Base-by-base conservation (phyloP, 208 protist genomes). In the Wallacemonas sp. region DNA sequence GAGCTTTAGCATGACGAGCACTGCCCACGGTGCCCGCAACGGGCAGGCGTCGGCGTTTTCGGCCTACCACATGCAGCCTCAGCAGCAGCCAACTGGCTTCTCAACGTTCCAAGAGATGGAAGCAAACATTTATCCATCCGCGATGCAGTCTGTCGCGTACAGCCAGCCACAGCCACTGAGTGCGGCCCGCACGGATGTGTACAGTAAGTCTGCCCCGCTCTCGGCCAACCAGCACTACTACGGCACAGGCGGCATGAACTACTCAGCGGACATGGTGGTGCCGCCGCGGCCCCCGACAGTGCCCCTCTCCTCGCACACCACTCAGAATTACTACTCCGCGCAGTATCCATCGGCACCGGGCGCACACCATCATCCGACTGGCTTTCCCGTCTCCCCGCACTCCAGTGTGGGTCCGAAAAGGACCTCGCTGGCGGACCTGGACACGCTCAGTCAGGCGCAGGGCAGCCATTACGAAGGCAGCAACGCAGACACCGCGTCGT, bases 211-310 rank as follows among this genome's bases (percentile, higher is more conserved):
- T 6, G 29, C 30, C 30, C 50, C 50, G 30, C 33, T 57, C 6
- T 57, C 50, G 15, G 26, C 50, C 3, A 57, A 57, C 19, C 50
- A 57, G 30, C 50, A 57, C 4, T 57, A 57, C 50, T 57, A 57
- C 32, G 50, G 50, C 32, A 32, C 8, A 8, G 41, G 41, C 19
- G 15, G 15, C 41, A 12, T 9, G 17, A 38, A 33, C 26, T 57
- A 39, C 50, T 57, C 50, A 4, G 50, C 50, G 3, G 30, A 57
- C 50, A 57, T 57, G 50, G 29, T 57, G n/a, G 29, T 57, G 15
- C 50, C 50, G 9, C 50, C 50, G 50, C 50, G 50, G 9, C 50
- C 50, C 4, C 50, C 50, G 12, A 57, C 32, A 4, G n/a, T 57
- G n/a, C 50, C 50, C 15, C 29, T 57, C 5, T 57, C 50, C 36